phyloP scores from a whole-genome alignment of 306 rosid species.

The Carpinus viminea region DNA sequence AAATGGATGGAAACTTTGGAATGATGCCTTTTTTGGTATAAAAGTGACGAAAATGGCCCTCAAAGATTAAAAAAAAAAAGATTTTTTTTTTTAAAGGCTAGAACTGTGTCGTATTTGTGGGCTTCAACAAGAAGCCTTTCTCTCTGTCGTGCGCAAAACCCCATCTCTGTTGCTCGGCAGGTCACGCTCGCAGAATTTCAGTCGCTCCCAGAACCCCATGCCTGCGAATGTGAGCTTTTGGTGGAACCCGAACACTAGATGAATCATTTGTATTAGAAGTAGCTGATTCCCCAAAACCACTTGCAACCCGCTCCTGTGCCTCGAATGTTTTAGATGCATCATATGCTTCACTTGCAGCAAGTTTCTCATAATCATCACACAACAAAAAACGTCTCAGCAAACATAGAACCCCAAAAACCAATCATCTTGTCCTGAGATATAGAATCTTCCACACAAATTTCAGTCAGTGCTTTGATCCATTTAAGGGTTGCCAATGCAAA shows the following conservation, averaged over 20 bases:
- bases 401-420: conserved; percentile 72
- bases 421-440: conserved; percentile 56
- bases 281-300: conserved; percentile 43
- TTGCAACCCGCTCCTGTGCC: conserved; percentile 53
- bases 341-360: conserved; percentile 85
- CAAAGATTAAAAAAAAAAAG: no score
- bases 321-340: conserved; percentile 81
- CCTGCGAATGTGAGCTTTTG: conserved; percentile 89
- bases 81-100: no score
- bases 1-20: no score
- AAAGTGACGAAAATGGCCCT: no score
- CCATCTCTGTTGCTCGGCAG: no score
- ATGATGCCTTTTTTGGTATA: no score
- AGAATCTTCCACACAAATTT: conserved; percentile 70
- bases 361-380: conserved; percentile 88
- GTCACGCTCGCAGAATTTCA: no score
- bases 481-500: conserved; percentile 87
- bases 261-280: conserved; percentile 48
- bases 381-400: conserved; percentile 82
- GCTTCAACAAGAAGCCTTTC: no score
- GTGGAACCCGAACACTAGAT: conserved; percentile 82
- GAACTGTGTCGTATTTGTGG: no score
- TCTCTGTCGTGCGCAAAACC: no score
- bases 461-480: conserved; percentile 89
- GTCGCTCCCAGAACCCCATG: no score